These are phyloP conservation scores for Septoria petroselini DNA, from an alignment of 2,329 filamentous ascomycete genomes.

Conservation along the genomic window DNA sequence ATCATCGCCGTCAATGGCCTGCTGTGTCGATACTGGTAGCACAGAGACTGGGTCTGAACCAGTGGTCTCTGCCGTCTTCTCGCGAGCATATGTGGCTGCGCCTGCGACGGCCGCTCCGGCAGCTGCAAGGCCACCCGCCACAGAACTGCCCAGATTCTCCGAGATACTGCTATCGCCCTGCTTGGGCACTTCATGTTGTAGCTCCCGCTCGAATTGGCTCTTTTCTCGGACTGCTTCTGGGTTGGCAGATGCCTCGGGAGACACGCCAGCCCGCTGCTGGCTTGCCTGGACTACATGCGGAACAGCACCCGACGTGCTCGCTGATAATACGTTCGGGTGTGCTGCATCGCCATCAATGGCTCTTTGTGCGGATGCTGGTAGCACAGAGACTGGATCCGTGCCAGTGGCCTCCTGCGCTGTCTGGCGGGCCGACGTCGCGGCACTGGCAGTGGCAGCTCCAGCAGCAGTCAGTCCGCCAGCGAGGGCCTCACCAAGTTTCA, in stretches of 20 bases:
- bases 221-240: slow-evolving; percentile 31
- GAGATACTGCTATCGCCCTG: slow-evolving; percentile 17
- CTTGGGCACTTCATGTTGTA: slow-evolving; percentile 47
- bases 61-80: slow-evolving; percentile 38
- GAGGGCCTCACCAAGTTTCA: slow-evolving; percentile 5
- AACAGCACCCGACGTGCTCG: slow-evolving; percentile 18
- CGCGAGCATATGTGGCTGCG: slow-evolving; percentile 37
- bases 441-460: slow-evolving; percentile 37
- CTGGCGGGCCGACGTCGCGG: slow-evolving; percentile 36
- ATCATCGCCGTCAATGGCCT: slow-evolving; percentile 37
- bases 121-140: neutral
- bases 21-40: slow-evolving; percentile 39
- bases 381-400: slow-evolving; percentile 10
- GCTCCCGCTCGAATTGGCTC: slow-evolving; percentile 30
- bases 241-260: slow-evolving; percentile 63
- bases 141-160: slow-evolving; percentile 5
- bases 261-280: slow-evolving; percentile 39
- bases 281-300: slow-evolving; percentile 5
- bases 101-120: slow-evolving; percentile 37
- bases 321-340: slow-evolving; percentile 22
- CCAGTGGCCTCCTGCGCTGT: slow-evolving; percentile 3
- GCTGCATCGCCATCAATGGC: slow-evolving; percentile 16
- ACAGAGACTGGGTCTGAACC: slow-evolving; percentile 49
- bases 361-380: slow-evolving; percentile 40
- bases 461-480: slow-evolving; percentile 7